Conservation (phyloP, 1,284 basidiomycete species). For the Trichosporon inkin region DNA sequence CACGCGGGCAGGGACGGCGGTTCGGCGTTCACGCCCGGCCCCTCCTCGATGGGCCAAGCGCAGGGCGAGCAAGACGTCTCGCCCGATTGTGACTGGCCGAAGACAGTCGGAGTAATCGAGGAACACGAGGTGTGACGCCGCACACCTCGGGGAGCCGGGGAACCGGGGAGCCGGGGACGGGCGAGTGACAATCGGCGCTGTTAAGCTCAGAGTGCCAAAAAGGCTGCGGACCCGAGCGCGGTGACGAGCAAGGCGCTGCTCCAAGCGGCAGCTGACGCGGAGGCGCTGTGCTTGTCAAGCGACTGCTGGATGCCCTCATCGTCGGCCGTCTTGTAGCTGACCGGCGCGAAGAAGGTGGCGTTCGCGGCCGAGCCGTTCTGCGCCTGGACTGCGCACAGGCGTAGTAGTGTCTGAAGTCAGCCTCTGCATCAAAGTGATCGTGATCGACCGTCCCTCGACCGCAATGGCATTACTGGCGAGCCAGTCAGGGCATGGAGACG, state of each 20-base stretch:
- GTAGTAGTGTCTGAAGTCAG: slow-evolving; percentile 21
- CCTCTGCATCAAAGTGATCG: background rate
- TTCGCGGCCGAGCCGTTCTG: slow-evolving; percentile 35
- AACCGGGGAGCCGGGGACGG: no score
- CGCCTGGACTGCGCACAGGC: slow-evolving; percentile 32
- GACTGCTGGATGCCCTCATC: slow-evolving; percentile 8
- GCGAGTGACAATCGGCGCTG: background rate
- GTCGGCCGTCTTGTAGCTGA: slow-evolving; percentile 28
- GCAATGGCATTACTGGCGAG: background rate
- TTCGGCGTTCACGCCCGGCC: slow-evolving; percentile 18
- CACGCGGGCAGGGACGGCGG: background rate
- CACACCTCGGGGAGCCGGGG: no score
- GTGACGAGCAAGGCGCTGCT: background rate
- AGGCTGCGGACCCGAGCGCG: background rate
- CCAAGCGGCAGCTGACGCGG: background rate
- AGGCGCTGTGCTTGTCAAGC: slow-evolving; percentile 5
- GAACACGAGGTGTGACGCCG: background rate
- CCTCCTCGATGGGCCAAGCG: no score
- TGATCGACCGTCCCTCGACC: background rate
- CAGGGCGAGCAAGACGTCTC: no score
- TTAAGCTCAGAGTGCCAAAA: background rate
- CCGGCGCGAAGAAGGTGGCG: slow-evolving; percentile 29
- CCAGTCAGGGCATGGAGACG: background rate
- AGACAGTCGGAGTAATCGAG: no score
- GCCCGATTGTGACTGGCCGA: no score